phyloP scores from a whole-genome alignment of 352 stramenopile species.

The Albugo laibachii region DNA sequence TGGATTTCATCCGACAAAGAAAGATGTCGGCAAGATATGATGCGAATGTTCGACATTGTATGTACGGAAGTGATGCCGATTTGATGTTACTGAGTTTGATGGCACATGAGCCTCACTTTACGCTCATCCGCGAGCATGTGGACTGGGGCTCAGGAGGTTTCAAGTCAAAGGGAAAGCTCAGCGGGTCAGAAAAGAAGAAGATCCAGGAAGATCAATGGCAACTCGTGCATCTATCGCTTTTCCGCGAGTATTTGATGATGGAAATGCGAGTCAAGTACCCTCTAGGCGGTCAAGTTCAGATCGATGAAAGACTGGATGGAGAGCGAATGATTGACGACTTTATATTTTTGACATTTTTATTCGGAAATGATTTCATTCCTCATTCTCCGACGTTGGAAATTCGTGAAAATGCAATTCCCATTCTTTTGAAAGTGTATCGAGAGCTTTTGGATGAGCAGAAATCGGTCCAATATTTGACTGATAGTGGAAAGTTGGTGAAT shows the following conservation, averaged over 20 bases:
- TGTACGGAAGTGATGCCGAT: slow-evolving; percentile 98
- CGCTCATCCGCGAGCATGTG: slow-evolving; percentile 94
- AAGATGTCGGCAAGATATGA: slow-evolving; percentile 85
- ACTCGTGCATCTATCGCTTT: slow-evolving; percentile 90
- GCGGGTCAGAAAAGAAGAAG: slow-evolving; percentile 51
- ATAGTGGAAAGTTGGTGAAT: slow-evolving; percentile 80
- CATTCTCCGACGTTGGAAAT: slow-evolving; percentile 98
- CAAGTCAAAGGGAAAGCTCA: slow-evolving; percentile 10
- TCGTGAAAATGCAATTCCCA: slow-evolving; percentile 92
- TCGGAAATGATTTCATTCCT: slow-evolving; percentile 99
- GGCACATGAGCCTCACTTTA: slow-evolving; percentile 97
- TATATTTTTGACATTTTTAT: slow-evolving; percentile 98
- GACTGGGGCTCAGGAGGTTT: slow-evolving; percentile 73
- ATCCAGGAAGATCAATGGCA: slow-evolving; percentile 94
- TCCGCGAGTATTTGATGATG: slow-evolving; percentile 95
- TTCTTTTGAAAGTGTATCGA: slow-evolving; percentile 85
- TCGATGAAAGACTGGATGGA: slow-evolving; percentile 12
- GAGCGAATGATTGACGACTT: slow-evolving; percentile 99
- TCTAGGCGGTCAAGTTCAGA: slow-evolving; percentile 3
- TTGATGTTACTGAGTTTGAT: slow-evolving; percentile 97
- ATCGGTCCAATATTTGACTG: slow-evolving; percentile 83
- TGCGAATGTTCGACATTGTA: slow-evolving; percentile 92
- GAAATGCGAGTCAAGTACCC: slow-evolving; percentile 75
- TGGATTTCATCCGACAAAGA: slow-evolving; percentile 90
- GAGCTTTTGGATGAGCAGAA: slow-evolving; percentile 59